phyloP scores from a whole-genome alignment of 148 eudicot species.

The Selenicereus undatus region DNA sequence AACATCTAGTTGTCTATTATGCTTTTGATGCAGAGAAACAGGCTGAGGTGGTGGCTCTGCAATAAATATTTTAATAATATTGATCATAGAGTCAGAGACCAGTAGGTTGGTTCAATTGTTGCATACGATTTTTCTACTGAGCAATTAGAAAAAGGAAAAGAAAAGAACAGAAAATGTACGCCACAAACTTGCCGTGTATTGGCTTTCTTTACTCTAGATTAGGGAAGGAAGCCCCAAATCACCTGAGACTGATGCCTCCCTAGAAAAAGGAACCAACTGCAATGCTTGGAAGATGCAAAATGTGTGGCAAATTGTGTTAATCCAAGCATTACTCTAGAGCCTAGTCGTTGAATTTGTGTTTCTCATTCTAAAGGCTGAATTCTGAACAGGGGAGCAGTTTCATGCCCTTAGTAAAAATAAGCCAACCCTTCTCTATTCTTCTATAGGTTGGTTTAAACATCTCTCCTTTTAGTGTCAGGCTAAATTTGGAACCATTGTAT shows the following conservation, averaged over 20 bases:
- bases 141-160: no score
- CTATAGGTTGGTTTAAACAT: background rate
- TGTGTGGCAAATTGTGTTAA: no score
- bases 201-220: no score
- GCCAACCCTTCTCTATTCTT: background rate
- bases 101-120: constrained; percentile 36
- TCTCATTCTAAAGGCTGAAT: no score
- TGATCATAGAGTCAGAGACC: constrained; percentile 55
- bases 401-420: background rate
- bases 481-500: background rate
- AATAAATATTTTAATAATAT: constrained; percentile 27
- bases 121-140: background rate
- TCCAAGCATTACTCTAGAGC: no score
- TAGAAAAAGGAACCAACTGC: no score
- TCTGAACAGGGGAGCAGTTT: background rate
- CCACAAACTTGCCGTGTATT: no score
- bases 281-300: no score
- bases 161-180: no score
- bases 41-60: constrained; percentile 54
- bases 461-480: background rate
- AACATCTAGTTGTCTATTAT: constrained; percentile 52
- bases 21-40: constrained; percentile 91
- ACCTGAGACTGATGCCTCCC: no score
- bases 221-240: no score
- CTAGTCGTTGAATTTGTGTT: no score